Base-by-base conservation (phyloP, 106 monocot species). In the Agapanthus africanus region DNA sequence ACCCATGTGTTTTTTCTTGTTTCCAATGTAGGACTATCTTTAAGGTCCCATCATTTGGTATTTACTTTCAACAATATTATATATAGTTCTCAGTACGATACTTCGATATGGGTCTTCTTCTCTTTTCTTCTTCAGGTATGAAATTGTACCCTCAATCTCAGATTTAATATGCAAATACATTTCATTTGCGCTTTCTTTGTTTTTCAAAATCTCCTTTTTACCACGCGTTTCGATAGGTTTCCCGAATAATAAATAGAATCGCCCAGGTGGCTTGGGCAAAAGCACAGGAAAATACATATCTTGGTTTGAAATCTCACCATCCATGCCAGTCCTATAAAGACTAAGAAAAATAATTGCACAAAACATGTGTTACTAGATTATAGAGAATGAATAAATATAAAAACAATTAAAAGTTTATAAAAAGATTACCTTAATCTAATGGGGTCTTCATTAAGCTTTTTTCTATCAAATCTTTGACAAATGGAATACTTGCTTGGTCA, bases 231-330 rank as follows among this genome's bases (percentile, higher is more conserved):
- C 87, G 64, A 92, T 73, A 52, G 92, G 89, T 66, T 90, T 87
- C 11, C 97, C 97, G 64, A 99, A 99, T 25, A 92, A 52, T 72
- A 83, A 99, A 69, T 99, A 92, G n/a, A 92, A 89, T 7, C 97
- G 92, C 0, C 97, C 97, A 13, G 97, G 97, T 46, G 90, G 19
- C 38, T 93, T 99, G 0, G 97, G 92, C 27, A 90, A 54, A 56
- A 92, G 39, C 4, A 71, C 73, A 25, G 97, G 97, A 38, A 90
- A 0, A 74, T 82, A 66, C 2, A 99, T 1, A 0, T 85, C 72
- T 77, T 99, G 97, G 18, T 92, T 64, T 0, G 84, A 68, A 35
- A 85, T 19, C 47, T 89, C 89, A 31, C 90, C 89, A 37, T 72
- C 69, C 11, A 63, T 28, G 49, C 79, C 80, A 44, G 40, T 40